A percentile compares a stretch with the other conserved stretches of the same genome.
Conservation (phyloP, 1,284 basidiomycete species). For the Schizophyllum amplum region DNA sequence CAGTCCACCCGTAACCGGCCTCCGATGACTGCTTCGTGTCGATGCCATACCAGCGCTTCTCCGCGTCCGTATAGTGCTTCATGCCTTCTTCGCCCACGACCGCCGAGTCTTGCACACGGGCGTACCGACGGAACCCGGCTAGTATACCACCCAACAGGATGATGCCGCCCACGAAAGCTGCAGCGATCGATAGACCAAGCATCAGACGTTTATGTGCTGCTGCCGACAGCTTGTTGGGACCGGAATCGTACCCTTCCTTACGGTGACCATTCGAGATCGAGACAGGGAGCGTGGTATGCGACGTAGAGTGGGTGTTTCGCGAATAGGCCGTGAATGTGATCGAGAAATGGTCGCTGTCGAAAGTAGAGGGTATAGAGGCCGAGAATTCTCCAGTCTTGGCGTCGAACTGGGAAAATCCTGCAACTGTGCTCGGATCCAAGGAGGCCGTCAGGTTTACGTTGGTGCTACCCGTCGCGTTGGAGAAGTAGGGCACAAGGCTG, state of each 20-base stretch:
- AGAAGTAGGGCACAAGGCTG: constrained; percentile 43
- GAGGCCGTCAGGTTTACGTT: constrained; percentile 41
- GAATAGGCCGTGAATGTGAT: constrained; percentile 62
- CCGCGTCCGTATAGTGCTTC: constrained; percentile 48
- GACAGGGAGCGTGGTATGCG: constrained; percentile 52
- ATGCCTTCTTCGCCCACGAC: constrained; percentile 48
- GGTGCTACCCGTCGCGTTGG: constrained; percentile 33
- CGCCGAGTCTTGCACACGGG: constrained; percentile 49
- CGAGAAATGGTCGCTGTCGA: constrained; percentile 26
- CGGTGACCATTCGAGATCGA: constrained; percentile 33
- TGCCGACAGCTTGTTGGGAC: constrained; percentile 28
- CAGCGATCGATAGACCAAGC: constrained; percentile 53
- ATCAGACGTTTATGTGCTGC: constrained; percentile 39
- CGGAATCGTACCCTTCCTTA: constrained; percentile 19
- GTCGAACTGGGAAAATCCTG: constrained; percentile 43
- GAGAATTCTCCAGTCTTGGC: constrained; percentile 25
- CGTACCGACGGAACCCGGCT: constrained; percentile 46
- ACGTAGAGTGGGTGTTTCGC: constrained; percentile 58
- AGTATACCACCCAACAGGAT: constrained; percentile 45
- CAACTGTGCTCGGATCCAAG: constrained; percentile 39
- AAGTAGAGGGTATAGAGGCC: constrained; percentile 14
- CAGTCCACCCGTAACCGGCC: constrained; percentile 23
- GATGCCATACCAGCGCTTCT: constrained; percentile 61
- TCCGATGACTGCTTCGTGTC: constrained; percentile 16
- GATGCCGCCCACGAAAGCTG: constrained; percentile 54